Evolutionary conservation across 805 yeast species (phyloP), one percentile per base, ranked within the genome.

Genomic region (Metschnikowia lunata): DNA sequence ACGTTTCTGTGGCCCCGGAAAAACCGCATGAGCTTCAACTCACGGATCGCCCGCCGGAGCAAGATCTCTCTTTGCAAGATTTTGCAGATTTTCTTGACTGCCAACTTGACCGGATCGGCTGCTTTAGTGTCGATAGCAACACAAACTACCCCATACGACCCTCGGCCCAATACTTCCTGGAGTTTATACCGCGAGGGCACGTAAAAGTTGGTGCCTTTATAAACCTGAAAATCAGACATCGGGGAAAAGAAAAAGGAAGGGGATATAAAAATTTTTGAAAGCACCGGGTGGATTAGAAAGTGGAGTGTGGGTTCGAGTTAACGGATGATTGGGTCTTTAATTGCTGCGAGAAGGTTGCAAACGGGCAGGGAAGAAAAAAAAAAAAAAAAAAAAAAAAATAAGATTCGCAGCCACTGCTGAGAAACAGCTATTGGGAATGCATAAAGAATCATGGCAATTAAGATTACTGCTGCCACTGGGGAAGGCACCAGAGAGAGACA

Each of bases 121-220:
- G 72, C 53, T 33, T 66, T 62, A n/a, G 66, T 52, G 56, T 82
- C 88, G 7, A 74, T 49, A 0, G 91, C 95, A 3, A 87, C 79
- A 51, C 93, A 86, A 4, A 88, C 96, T 0, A 82, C 78, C 1
- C 96, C 96, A 60, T 88, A 88, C 0, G 95, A 83, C 0, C 96
- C 96, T 57, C 82, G 82, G 0, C 96, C 96, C 42, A 88, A 69
- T 2, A 82, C 69, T 32, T 72, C 69, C 26, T 72, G 62, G 12
- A 86, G 68, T 41, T 74, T 69, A 61, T 86, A 88, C 32, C 86
- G 66, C 1, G 73, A 61, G 48, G 84, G 83, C 40, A 85, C 67
- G 36, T 78, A 78, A 60, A 88, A 86, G 43, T 80, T 49, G n/a
- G 54, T 47, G 29, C 44, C 34, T 32, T 49, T 46, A 40, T 43